Evolutionary conservation across 257 asterid species (phyloP), one percentile per base, ranked within the genome.

Genomic region (Paulownia fortunei): DNA sequence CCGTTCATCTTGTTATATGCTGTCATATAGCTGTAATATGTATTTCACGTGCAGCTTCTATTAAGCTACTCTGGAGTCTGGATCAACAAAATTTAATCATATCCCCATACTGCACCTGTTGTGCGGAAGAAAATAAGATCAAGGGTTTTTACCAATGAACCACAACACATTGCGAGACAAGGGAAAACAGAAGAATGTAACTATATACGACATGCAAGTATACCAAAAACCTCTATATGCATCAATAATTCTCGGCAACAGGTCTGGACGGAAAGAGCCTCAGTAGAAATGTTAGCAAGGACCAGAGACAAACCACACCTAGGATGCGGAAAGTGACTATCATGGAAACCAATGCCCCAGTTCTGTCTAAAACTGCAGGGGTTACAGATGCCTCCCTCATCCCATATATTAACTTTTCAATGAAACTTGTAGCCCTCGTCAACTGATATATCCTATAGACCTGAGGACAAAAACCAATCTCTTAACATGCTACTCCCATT

Each of bases 231-330:
- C 34, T 74, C 41, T 42, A 51, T 69, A 74, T 15, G 54, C 78
- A 69, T 85, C 87, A 96, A 76, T 93, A 96, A 69, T 93, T 96
- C 87, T 93, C 97, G 6, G 87, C 92, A 12, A 90, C 93, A 0
- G 98, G 98, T 76, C 98, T 87, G 11, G 97, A 95, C 4, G 99
- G 98, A 63, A 96, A 93, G 73, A 96, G 94, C 89, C 98, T 85
- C 74, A 88, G 84, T 49, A 96, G 98, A 85, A 96, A 96, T 11
- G 97, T 88, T n/a, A 93, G 85, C 81, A 96, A 86, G 26, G 99
- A 96, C 99, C 99, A 96, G 15, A 96, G 93, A 76, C 95, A 90
- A 72, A 87, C 69, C 32, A 93, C 75, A 21, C 96, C 99, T 5
- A 96, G 74, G 23, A 88, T 34, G 44, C 96, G 98, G 61, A 93